Conservation (phyloP, 305 asterid genomes). For the Coffea humblotiana region DNA sequence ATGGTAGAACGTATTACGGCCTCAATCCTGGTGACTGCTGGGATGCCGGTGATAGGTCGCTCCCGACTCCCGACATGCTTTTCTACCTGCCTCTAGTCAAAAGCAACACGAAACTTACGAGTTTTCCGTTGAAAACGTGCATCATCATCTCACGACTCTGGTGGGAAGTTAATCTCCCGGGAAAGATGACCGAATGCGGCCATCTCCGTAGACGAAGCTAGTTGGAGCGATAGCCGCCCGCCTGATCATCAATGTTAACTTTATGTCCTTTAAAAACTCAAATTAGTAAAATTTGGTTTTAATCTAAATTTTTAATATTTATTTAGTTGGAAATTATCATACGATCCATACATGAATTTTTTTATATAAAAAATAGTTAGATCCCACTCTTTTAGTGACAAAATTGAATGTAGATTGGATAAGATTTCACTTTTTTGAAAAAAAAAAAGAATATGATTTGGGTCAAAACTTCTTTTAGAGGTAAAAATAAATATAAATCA, state of each 20-base stretch:
- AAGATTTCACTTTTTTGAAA: too few relatives aligned
- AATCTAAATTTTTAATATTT: too few relatives aligned
- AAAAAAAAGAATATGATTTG: too few relatives aligned
- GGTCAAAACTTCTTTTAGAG: too few relatives aligned
- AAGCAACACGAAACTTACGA: background rate
- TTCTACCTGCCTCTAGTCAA: background rate
- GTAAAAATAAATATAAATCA: too few relatives aligned
- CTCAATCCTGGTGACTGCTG: background rate
- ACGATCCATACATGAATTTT: too few relatives aligned
- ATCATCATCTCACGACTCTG: background rate
- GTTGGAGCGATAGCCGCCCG: background rate
- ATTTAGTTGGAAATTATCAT: too few relatives aligned
- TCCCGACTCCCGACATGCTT: background rate
- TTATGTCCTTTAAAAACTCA: too few relatives aligned
- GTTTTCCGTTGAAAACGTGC: background rate
- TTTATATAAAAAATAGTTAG: too few relatives aligned
- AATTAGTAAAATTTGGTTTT: too few relatives aligned
- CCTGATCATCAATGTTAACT: background rate
- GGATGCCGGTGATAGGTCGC: background rate
- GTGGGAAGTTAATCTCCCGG: background rate
- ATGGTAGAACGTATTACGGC: background rate
- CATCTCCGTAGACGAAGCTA: background rate
- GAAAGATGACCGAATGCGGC: background rate
- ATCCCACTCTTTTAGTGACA: too few relatives aligned
- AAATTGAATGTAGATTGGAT: too few relatives aligned